phyloP scores from a whole-genome alignment of 192 early-diverging fungal species.

The Coemansia sp. region DNA sequence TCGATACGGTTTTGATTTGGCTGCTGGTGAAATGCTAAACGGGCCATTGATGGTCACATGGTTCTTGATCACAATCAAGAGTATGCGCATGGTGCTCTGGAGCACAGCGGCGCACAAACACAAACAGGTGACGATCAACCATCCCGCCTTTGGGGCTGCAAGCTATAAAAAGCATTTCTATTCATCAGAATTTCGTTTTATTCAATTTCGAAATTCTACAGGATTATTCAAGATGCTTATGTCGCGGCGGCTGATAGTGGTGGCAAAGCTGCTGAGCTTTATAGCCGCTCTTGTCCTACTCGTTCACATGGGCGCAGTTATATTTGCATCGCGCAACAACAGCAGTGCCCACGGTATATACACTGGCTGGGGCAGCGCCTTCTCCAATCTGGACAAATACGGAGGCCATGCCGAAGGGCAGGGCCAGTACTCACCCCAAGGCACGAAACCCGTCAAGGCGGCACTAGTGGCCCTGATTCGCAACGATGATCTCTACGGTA shows the following conservation, averaged over 20 bases:
- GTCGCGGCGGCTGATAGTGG: constrained; percentile 27
- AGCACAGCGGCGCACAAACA: not conserved
- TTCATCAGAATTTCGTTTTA: not conserved
- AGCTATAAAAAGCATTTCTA: not conserved
- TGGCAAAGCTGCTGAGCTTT: constrained; percentile 35
- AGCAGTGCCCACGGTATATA: constrained; percentile 28
- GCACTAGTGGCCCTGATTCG: constrained; percentile 67
- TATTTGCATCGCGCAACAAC: constrained; percentile 38
- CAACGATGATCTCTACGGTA: constrained; percentile 64
- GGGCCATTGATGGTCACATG: too few relatives aligned
- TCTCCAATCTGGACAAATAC: constrained; percentile 10
- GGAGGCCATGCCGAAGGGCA: constrained; percentile 9
- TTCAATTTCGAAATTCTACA: not conserved
- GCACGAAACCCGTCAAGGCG: constrained; percentile 52
- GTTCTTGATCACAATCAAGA: not conserved
- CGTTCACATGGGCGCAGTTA: constrained; percentile 29
- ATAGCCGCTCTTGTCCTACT: constrained; percentile 30
- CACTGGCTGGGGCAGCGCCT: constrained; percentile 28
- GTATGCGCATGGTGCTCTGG: not conserved
- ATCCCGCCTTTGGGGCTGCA: not conserved
- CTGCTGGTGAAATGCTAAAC: too few relatives aligned
- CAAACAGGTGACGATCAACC: not conserved
- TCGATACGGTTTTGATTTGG: too few relatives aligned
- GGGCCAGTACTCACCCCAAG: constrained; percentile 16
- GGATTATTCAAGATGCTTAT: constrained; percentile 19